Evolutionary conservation across 768 basidiomycete genomes (phyloP).

Genomic region (Botryobasidium botryosum): DNA sequence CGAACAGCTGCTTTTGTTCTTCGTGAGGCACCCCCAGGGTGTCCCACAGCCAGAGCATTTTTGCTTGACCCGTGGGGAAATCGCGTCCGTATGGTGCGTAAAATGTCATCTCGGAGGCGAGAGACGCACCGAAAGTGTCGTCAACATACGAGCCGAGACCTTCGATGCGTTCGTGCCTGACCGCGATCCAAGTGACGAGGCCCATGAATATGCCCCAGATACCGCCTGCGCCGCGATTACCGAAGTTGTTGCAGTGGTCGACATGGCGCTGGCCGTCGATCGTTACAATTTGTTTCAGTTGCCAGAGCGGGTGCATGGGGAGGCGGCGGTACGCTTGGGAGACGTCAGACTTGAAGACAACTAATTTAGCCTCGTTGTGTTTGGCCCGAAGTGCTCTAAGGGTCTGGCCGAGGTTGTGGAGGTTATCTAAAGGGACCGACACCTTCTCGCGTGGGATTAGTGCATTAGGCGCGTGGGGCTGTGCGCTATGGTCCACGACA

Average conservation of each 20-base stretch:
- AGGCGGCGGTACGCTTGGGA: slow-evolving; percentile 22
- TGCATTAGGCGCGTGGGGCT: slow-evolving; percentile 22
- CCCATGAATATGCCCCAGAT: slow-evolving; percentile 21
- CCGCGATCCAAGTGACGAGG: slow-evolving; percentile 25
- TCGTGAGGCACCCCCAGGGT: slow-evolving; percentile 25
- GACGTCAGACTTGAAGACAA: slow-evolving; percentile 24
- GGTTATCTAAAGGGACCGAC: slow-evolving; percentile 20
- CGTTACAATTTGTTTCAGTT: slow-evolving; percentile 24
- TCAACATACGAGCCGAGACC: slow-evolving; percentile 21
- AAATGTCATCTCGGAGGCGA: slow-evolving; percentile 10
- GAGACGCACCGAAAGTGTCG: slow-evolving; percentile 19
- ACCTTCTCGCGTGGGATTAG: slow-evolving; percentile 19
- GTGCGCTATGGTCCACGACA: slow-evolving; percentile 25
- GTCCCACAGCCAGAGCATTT: slow-evolving; percentile 26
- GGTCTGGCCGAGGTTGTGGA: slow-evolving; percentile 19
- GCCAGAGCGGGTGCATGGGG: slow-evolving; percentile 26
- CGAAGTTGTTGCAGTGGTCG: slow-evolving; percentile 23
- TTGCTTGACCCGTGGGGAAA: slow-evolving; percentile 20
- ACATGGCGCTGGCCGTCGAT: slow-evolving; percentile 17
- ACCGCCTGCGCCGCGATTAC: slow-evolving; percentile 14
- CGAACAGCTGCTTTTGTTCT: slow-evolving; percentile 25
- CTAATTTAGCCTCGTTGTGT: background rate
- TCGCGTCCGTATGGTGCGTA: slow-evolving; percentile 20
- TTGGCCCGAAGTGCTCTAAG: slow-evolving; percentile 4
- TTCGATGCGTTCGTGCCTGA: slow-evolving; percentile 9